phyloP scores from a whole-genome alignment of 169 alveolate genomes.

The Plasmodium berghei region DNA sequence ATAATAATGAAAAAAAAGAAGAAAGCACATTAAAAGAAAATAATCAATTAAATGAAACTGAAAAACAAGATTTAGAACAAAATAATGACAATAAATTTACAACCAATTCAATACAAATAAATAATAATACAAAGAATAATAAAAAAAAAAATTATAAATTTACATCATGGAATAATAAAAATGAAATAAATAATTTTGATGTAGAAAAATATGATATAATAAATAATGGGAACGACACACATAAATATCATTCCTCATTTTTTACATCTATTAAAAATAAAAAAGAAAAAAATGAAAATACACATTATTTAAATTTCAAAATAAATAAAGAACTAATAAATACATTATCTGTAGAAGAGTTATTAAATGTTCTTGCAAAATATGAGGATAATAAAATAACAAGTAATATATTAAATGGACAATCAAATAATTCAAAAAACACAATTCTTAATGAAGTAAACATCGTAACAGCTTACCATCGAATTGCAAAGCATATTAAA shows the following conservation, averaged over 20 bases:
- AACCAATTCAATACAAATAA: neutral
- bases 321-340: constrained; percentile 62
- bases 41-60: neutral
- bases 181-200: constrained; percentile 53
- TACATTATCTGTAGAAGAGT: constrained; percentile 47
- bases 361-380: constrained; percentile 21
- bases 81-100: neutral
- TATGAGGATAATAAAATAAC: neutral
- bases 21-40: no score
- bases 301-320: constrained; percentile 14
- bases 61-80: neutral
- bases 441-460: constrained; percentile 46
- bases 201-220: constrained; percentile 32
- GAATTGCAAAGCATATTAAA: constrained; percentile 65
- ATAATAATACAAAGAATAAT: neutral
- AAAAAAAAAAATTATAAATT: constrained; percentile 38
- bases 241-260: constrained; percentile 25
- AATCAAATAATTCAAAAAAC: constrained; percentile 6
- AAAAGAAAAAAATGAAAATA: neutral
- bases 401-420: neutral
- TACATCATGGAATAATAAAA: constrained; percentile 65
- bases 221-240: neutral
- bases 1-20: no score
- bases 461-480: constrained; percentile 66
- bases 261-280: constrained; percentile 11